Evolutionary conservation across 257 asterid species (phyloP).

Genomic region (Schizonepeta tenuifolia): DNA sequence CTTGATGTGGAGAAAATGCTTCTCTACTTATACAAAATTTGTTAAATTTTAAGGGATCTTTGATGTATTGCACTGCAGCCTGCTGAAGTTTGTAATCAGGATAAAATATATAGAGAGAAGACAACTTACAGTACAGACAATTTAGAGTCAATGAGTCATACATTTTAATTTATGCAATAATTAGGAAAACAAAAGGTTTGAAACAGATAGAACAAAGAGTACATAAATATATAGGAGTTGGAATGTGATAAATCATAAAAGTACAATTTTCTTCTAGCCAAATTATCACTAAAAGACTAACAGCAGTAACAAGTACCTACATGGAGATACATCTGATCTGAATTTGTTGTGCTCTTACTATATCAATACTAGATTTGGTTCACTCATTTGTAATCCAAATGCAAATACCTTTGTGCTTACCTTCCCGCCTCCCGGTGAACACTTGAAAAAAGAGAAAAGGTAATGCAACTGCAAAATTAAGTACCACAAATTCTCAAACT

Average conservation of each 20-base stretch:
- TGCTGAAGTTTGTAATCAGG: conserved; percentile 8
- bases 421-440: neutral
- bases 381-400: neutral
- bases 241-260: neutral
- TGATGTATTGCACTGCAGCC: neutral
- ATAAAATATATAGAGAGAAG: neutral
- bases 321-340: too few relatives aligned
- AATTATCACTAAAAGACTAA: neutral
- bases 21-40: neutral
- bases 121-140: neutral
- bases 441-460: neutral
- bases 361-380: neutral
- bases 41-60: neutral
- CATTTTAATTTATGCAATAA: neutral
- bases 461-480: neutral
- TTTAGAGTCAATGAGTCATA: too few relatives aligned
- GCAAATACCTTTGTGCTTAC: neutral
- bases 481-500: neutral
- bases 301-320: neutral
- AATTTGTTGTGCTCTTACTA: neutral
- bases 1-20: neutral
- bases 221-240: neutral
- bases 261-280: neutral
- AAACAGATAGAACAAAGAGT: neutral
- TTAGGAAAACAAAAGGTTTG: neutral